Percentiles rank a stretch among this genome's conserved stretches.
Conservation (phyloP, 73 alveolate species). For the Durusdinium trenchii region DNA sequence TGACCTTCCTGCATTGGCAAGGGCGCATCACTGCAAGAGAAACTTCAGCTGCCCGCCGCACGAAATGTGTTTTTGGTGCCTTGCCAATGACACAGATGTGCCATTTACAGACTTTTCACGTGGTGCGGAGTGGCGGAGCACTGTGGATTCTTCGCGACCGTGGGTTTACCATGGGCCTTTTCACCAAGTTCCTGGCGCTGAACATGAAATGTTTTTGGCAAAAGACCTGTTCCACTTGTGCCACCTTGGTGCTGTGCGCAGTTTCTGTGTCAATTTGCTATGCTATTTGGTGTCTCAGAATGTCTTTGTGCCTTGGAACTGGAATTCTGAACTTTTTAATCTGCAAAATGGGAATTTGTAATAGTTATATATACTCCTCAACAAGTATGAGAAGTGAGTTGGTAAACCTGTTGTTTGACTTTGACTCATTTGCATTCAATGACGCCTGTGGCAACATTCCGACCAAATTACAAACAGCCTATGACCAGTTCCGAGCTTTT, state of each 20-base stretch:
- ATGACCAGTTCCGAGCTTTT: background rate
- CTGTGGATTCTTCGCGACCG: background rate
- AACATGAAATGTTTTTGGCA: background rate
- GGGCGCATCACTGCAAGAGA: background rate
- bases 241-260: conserved; percentile 15
- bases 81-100: background rate
- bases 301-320: background rate
- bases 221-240: conserved; percentile 9
- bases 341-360: background rate
- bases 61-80: background rate
- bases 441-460: background rate
- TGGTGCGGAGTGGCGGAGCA: background rate
- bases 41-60: background rate
- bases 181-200: background rate
- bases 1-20: conserved; percentile 17
- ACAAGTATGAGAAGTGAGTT: background rate
- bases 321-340: no score
- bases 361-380: background rate
- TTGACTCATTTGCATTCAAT: background rate
- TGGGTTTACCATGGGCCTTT: background rate
- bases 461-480: background rate
- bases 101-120: background rate
- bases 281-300: background rate
- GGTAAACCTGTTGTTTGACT: background rate
- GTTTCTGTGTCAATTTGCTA: background rate